Evolutionary conservation across 495 filamentous ascomycete genomes (phyloP), one percentile per base, ranked within the genome.

Genomic region (Glarea lozoyensis): DNA sequence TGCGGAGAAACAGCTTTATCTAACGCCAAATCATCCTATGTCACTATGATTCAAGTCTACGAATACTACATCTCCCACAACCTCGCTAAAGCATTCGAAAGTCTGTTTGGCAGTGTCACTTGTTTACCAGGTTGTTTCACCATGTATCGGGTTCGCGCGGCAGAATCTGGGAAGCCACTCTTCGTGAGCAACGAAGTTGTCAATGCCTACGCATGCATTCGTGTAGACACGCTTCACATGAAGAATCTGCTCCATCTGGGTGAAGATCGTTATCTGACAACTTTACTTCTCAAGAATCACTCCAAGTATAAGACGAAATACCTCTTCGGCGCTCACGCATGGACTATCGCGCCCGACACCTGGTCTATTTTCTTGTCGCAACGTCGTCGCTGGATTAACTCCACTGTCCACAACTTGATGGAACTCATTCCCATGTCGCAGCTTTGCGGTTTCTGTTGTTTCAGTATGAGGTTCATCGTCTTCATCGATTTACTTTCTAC

Each of bases 11-110:
- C 92, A 0, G 81, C 83, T 9, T 69, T 99, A 19, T 86, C 83
- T 37, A 99, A 99, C 56, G 85, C 88, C 38, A 94, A 95, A 62
- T 73, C 84, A 12, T 94, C 89, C 11, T 85, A 88, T 50, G 74
- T 92, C 46, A 99, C 92, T 23, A 97, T 97, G 89, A 97, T 99
- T 48, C 92, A 98, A 63, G 92, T 98, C 13, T 98, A 98, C 70
- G 92, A 98, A 65, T 94, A 98, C 72, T 98, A 89, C 66, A 98
- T 98, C 48, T 97, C 93, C 41, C 92, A 98, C 71, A 93, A 98
- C 60, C 70, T 98, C 53, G 81, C 84, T 55, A 98, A 98, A 65
- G 93, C 92, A n/a, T 98, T 98, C 59, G 92, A 98, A 61, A 89
- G 82, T 64, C 74, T 98, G 50, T 98, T 98, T 60, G 92, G 92